Conservation (phyloP, 305 asterid species). For the Fraxinus nigra region DNA sequence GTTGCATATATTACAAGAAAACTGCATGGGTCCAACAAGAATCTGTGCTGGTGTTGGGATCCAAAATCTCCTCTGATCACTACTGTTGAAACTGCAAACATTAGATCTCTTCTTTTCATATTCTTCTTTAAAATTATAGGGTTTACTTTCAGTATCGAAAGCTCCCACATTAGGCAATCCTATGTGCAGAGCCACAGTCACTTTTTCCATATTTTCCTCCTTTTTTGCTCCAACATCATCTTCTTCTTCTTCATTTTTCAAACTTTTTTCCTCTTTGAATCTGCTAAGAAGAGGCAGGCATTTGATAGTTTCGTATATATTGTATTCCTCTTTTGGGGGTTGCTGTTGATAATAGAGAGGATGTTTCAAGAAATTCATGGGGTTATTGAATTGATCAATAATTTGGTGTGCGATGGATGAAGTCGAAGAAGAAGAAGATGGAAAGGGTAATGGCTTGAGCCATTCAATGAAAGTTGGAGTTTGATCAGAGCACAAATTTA, state of each 20-base stretch:
- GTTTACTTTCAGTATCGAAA: constrained; percentile 16
- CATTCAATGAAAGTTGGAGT: constrained; percentile 59
- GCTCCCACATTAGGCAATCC: constrained; percentile 59
- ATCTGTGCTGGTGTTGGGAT: constrained; percentile 90
- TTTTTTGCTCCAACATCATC: constrained; percentile 1
- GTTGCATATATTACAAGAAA: constrained; percentile 77
- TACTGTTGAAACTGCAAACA: constrained; percentile 28
- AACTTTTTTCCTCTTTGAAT: constrained; percentile 36
- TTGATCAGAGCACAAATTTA: constrained; percentile 40
- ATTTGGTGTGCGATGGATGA: constrained; percentile 23
- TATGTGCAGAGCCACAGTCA: constrained; percentile 59
- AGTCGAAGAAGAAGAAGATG: constrained; percentile 18
- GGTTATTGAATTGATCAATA: constrained; percentile 11
- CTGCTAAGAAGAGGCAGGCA: constrained; percentile 75
- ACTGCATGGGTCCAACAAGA: constrained; percentile 93
- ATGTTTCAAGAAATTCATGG: constrained; percentile 43
- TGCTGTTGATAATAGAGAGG: constrained; percentile 43
- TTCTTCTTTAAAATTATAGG: constrained; percentile 23
- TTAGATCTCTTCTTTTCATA: constrained; percentile 15
- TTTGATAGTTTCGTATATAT: constrained; percentile 37
- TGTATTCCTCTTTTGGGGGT: constrained; percentile 9
- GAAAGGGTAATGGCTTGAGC: constrained; percentile 49
- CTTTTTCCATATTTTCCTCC: constrained; percentile 37
- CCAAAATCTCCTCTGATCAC: constrained; percentile 64
- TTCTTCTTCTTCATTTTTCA: constrained; percentile 33